phyloP scores from a whole-genome alignment of 1,284 basidiomycete genomes.

The Agroathelia rolfsii region DNA sequence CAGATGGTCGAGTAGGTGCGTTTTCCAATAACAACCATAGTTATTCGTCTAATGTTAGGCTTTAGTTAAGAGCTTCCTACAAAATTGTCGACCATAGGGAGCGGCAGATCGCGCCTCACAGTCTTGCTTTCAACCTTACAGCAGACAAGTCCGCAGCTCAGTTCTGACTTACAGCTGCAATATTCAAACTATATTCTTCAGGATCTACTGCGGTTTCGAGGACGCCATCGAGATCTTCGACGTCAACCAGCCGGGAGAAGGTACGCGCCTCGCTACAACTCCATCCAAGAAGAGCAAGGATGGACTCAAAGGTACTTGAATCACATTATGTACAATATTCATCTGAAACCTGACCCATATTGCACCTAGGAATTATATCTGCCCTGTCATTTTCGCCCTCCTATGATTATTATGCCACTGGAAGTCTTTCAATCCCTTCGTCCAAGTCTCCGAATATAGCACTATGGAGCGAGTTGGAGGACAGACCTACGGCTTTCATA shows the following conservation, averaged over 20 bases:
- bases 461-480: conserved; percentile 62
- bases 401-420: conserved; percentile 69
- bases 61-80: conserved; percentile 81
- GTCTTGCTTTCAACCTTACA: conserved; percentile 65
- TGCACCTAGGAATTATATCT: conserved; percentile 69
- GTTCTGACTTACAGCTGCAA: too few species aligned
- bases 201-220: conserved; percentile 85
- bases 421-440: conserved; percentile 43
- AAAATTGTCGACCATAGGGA: conserved; percentile 86
- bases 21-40: conserved; percentile 3
- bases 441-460: conserved; percentile 54
- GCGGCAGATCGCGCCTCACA: conserved; percentile 77
- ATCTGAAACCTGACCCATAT: conserved; percentile 2
- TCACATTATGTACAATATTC: conserved; percentile 1
- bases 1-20: conserved; percentile 58
- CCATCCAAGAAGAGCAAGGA: conserved; percentile 72
- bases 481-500: conserved; percentile 53
- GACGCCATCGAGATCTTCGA: conserved; percentile 87
- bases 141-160: conserved; percentile 64
- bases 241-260: conserved; percentile 60
- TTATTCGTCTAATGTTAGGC: conserved; percentile 5
- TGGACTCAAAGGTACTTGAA: conserved; percentile 66
- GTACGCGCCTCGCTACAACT: conserved; percentile 64
- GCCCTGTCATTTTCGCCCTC: conserved; percentile 65
- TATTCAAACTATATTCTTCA: conserved; percentile 24